These are phyloP conservation scores for Thermothelomyces thermophilus DNA, from an alignment of 2,329 filamentous ascomycete genomes.

Conservation along the genomic window DNA sequence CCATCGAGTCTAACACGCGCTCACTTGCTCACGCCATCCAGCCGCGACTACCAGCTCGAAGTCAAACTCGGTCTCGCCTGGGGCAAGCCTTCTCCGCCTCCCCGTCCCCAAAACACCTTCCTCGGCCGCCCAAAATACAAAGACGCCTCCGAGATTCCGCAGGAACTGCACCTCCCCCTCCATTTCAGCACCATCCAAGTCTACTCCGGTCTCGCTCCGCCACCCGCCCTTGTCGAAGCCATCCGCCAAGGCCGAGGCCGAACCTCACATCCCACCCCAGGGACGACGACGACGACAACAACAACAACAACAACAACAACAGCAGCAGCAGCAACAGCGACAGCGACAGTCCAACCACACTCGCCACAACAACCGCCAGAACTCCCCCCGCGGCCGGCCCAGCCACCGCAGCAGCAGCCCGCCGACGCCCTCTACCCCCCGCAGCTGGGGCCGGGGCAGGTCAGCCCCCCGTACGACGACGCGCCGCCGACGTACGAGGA, in stretches of 20 bases:
- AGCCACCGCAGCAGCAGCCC: conserved; percentile 19
- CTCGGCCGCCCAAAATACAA: conserved; percentile 31
- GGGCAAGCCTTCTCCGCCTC: conserved; percentile 50
- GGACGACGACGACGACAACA: conserved; percentile 15
- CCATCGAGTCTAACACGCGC: no score
- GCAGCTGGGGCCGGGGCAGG: conserved; percentile 38
- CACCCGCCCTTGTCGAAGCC: conserved; percentile 65
- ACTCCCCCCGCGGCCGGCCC: conserved; percentile 30
- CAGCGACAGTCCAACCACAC: conserved; percentile 6
- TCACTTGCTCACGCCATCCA: conserved; percentile 22
- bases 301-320: not conserved
- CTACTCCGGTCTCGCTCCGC: conserved; percentile 82
- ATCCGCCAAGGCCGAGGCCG: conserved; percentile 27
- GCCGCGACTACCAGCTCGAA: conserved; percentile 75
- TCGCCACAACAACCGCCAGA: conserved; percentile 17
- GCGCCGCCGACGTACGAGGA: conserved; percentile 95
- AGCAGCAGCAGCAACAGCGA: conserved; percentile 18
- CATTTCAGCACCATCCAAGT: conserved; percentile 68
- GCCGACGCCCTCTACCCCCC: conserved; percentile 53
- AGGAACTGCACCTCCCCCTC: conserved; percentile 72
- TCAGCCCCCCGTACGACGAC: conserved; percentile 53
- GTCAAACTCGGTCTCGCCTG: conserved; percentile 72
- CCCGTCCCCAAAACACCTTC: conserved; percentile 14
- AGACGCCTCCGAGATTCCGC: conserved; percentile 40
- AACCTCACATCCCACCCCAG: conserved; percentile 4